Conservation (phyloP, 2,329 filamentous ascomycete species). For the Didymella sp. region DNA sequence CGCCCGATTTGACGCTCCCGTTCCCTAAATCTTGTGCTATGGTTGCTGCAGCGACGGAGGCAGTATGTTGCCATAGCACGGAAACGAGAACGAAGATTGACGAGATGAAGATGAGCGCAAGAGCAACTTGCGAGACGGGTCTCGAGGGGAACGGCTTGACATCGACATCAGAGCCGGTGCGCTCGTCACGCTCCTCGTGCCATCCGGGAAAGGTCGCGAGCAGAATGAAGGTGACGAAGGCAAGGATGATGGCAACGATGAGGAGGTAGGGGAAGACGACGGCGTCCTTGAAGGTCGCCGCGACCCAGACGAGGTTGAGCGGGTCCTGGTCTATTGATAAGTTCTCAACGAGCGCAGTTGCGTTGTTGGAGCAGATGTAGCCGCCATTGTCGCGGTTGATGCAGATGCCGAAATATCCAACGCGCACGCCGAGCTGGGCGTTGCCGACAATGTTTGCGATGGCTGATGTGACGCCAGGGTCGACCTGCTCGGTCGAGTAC, state of each 20-base stretch:
- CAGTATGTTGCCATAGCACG: conserved; percentile 90
- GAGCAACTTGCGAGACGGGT: conserved; percentile 87
- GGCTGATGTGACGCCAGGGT: conserved; percentile 83
- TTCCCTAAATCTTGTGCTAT: conserved; percentile 94
- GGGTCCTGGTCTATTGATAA: conserved; percentile 92
- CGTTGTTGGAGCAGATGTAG: conserved; percentile 97
- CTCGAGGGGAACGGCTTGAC: conserved; percentile 93
- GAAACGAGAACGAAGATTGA: conserved; percentile 71
- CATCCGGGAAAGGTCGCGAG: conserved; percentile 97
- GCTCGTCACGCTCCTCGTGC: conserved; percentile 86
- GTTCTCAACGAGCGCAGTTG: conserved; percentile 88
- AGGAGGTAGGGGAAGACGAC: conserved; percentile 98
- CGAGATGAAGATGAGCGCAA: conserved; percentile 85
- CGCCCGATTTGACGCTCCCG: conserved; percentile 82
- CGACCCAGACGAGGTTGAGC: conserved; percentile 95
- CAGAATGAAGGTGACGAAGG: conserved; percentile 93
- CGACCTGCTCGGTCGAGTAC: conserved; percentile 85
- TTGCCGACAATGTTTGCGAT: conserved; percentile 89
- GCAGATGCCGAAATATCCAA: conserved; percentile 98
- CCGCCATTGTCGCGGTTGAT: conserved; percentile 88
- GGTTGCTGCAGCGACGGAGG: conserved; percentile 91
- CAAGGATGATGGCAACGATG: conserved; percentile 98
- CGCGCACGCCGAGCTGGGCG: conserved; percentile 84
- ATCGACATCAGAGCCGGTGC: conserved; percentile 80
- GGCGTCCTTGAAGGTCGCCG: conserved; percentile 96